Conservation (phyloP, 2,329 filamentous ascomycete genomes). For the Lithohypha guttulata region DNA sequence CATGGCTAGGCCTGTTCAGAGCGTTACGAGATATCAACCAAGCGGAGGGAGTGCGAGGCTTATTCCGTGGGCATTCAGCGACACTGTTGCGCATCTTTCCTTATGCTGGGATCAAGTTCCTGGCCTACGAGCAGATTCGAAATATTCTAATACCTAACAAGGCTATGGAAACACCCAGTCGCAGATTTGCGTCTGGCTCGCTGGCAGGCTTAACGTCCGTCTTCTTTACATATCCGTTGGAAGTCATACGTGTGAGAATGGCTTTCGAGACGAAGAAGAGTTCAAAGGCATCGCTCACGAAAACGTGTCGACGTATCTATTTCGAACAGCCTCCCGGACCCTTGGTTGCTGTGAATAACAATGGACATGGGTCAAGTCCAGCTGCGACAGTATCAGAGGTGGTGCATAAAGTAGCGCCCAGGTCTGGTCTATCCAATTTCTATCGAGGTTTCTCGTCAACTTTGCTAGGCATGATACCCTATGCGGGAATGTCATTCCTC, state of each 20-base stretch:
- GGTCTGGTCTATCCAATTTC: slow-evolving; percentile 71
- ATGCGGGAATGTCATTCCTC: slow-evolving; percentile 89
- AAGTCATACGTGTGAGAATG: slow-evolving; percentile 81
- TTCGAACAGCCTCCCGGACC: slow-evolving; percentile 50
- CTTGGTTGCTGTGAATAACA: slow-evolving; percentile 26
- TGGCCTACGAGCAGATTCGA: slow-evolving; percentile 94
- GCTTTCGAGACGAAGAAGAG: slow-evolving; percentile 85
- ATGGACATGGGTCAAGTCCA: slow-evolving; percentile 23
- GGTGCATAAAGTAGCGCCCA: slow-evolving; percentile 46
- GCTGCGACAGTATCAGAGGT: slow-evolving; percentile 30
- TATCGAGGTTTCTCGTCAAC: slow-evolving; percentile 91
- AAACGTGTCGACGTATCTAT: slow-evolving; percentile 80
- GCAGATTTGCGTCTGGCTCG: slow-evolving; percentile 45
- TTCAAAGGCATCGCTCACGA: slow-evolving; percentile 56
- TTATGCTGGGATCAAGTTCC: slow-evolving; percentile 94
- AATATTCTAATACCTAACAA: slow-evolving; percentile 60
- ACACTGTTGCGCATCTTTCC: slow-evolving; percentile 92
- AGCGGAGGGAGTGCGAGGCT: slow-evolving; percentile 60
- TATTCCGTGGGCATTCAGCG: slow-evolving; percentile 90
- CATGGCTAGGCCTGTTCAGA: slow-evolving; percentile 70
- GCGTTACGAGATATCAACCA: slow-evolving; percentile 77
- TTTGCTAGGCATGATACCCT: slow-evolving; percentile 87
- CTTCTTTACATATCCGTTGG: slow-evolving; percentile 90
- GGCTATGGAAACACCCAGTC: slow-evolving; percentile 66
- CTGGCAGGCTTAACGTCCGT: slow-evolving; percentile 70